Evolutionary conservation across 2,329 filamentous ascomycete genomes (phyloP).

Genomic region (Ophiobolus disseminans): DNA sequence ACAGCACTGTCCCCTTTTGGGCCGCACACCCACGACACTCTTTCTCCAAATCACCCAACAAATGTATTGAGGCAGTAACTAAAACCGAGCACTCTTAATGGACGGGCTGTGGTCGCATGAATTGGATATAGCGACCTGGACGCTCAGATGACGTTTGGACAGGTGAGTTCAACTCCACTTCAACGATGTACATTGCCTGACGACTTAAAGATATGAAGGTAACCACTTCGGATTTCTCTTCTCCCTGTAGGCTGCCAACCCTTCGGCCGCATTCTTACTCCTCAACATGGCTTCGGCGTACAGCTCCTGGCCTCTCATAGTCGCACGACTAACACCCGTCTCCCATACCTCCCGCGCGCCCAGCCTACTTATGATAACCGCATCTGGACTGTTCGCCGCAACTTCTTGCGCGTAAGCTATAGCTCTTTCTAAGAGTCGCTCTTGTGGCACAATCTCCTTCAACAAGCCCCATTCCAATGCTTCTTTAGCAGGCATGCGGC

Average conservation of each 20-base stretch:
- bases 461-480: constrained; percentile 45
- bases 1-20: too few species aligned
- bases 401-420: constrained; percentile 29
- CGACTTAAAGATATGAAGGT: constrained; percentile 15
- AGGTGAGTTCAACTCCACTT: too few species aligned
- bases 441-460: constrained; percentile 39
- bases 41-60: too few species aligned
- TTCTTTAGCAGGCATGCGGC: constrained; percentile 51
- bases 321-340: constrained; percentile 34
- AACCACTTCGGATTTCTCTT: constrained; percentile 26
- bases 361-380: constrained; percentile 22
- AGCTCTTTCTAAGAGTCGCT: constrained; percentile 22
- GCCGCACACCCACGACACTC: too few species aligned
- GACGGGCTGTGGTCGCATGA: too few species aligned
- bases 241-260: constrained; percentile 24
- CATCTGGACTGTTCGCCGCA: constrained; percentile 28
- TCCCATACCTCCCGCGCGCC: constrained; percentile 32
- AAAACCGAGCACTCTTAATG: too few species aligned
- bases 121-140: too few species aligned
- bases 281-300: constrained; percentile 41
- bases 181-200: too few species aligned
- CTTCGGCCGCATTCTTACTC: constrained; percentile 25
- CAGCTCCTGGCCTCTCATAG: constrained; percentile 45
- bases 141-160: too few species aligned
- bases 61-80: too few species aligned